Percentiles rank a stretch among this genome's conserved stretches.
Conservation (phyloP, 148 eudicot species). For the Chenopodium berlandieri region DNA sequence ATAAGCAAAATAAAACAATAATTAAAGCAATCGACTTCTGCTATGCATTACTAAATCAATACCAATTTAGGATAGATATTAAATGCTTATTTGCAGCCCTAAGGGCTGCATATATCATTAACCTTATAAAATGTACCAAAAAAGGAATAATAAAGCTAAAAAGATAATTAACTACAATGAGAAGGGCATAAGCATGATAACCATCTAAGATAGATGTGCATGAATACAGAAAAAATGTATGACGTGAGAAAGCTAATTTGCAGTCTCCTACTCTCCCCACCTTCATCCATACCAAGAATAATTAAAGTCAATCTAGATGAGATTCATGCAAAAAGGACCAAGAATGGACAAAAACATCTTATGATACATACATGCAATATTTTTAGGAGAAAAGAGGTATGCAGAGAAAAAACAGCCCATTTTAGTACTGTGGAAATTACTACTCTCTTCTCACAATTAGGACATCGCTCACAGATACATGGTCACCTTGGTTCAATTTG, state of each 20-base stretch:
- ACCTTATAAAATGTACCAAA: background rate
- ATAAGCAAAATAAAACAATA: too few relatives aligned
- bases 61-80: too few relatives aligned
- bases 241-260: background rate
- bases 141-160: slow-evolving; percentile 4
- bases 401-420: background rate
- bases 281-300: background rate
- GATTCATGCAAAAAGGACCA: slow-evolving; percentile 1
- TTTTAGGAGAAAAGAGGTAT: background rate
- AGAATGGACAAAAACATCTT: background rate
- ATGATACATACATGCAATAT: background rate
- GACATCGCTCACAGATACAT: background rate
- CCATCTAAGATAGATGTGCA: background rate
- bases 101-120: too few relatives aligned
- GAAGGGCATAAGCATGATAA: slow-evolving; percentile 1
- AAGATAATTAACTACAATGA: background rate
- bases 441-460: background rate
- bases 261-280: background rate
- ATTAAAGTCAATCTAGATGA: background rate
- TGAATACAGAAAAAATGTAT: background rate
- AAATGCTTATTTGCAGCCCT: too few relatives aligned
- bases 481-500: background rate
- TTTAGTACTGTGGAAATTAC: background rate
- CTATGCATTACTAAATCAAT: too few relatives aligned
- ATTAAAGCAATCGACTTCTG: too few relatives aligned